Base-by-base conservation (phyloP, 1,284 basidiomycete genomes). In the Cryptococcus sp. region DNA sequence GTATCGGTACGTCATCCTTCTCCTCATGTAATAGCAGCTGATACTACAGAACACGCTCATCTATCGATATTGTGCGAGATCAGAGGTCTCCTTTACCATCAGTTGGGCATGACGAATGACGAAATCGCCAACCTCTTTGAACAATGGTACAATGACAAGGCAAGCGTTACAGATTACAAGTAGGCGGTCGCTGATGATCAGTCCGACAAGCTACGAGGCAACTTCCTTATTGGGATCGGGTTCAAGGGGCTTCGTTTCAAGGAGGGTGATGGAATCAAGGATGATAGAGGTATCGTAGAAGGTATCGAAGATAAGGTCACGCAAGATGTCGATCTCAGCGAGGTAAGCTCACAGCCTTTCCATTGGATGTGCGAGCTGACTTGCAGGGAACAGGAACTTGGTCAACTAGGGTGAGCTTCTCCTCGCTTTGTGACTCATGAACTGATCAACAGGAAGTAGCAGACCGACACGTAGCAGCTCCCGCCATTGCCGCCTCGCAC, bases 31-130 rank as follows among this genome's bases (percentile, higher is more conserved):
- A 28, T 3, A 21, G 14, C 24, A 37, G 21, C 32, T 52, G 14
- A 45, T 23, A 44, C 25, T 48, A 18, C 36, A 60, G 67, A 70
- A 54, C 69, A 70, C 41, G 69, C 61, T n/a, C 64, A 66, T 36
- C 55, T 69, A 1, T 65, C 64, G 2, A 62, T 71, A 41, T 52
- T 71, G 91, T 64, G 88, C 89, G 49, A 98, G 78, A 69, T 96
- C 87, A 66, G 88, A 82, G 73, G 89, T 80, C 72, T 91, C 83
- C 62, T 83, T 82, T 43, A 87, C 84, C 10, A 87, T 83, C 40
- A 93, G 80, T 86, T 91, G 87, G 43, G 86, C 86, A 63, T 90
- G 84, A 67, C 86, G 87, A 75, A 69, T 52, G 55, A 60, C 34
- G 61, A 63, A 22, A 62, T 69, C 45, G 56, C 64, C 21, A 54